Evolutionary conservation across 352 stramenopile genomes (phyloP), one percentile per base, ranked within the genome.

Genomic region (Phytophthora parvispora): DNA sequence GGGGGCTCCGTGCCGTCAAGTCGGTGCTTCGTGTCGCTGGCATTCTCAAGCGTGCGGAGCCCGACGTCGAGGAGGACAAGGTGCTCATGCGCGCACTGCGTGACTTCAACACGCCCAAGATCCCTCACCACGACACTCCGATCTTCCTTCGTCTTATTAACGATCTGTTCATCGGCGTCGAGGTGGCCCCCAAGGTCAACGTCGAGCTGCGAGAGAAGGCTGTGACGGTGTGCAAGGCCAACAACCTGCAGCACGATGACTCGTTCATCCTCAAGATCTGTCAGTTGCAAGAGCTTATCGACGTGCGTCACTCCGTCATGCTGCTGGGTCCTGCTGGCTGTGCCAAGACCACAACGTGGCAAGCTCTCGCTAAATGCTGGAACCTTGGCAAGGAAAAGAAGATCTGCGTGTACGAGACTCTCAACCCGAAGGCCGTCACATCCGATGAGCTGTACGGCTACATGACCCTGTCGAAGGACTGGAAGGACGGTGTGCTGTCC

Each of bases 101-200:
- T 10, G 90, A 96, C 55, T 96, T 96, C 63, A 97, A 96, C 69
- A 96, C 89, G 2, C 89, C 89, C 0, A 96, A 97, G 73, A 96
- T 97, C 56, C 88, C 90, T 22, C 85, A 94, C 42, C 86, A 95
- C 59, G 90, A 97, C 60, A 95, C 87, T n/a, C 86, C 89, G 0
- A 96, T 96, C 60, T 97, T 97, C 72, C 62, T 97, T 20, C 88
- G 90, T 5, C 74, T 97, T 15, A 96, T 97, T 38, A 90, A 87
- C 20, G 90, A 97, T 58, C 49, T 97, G 49, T 97, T 97, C 64
- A 98, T 98, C 56, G 97, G 97, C 18, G 83, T 98, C 20, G 95
- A 97, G 62, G 96, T 99, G 31, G 90, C 97, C 16, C 94, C 93
- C 1, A 99, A 99, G 57, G 94, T 99, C 6, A 98, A 99, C 69